A percentile compares a stretch with the other conserved stretches of the same genome.
phyloP scores from a whole-genome alignment of 2,329 filamentous ascomycete genomes.

The Aspergillus quadricinctus region DNA sequence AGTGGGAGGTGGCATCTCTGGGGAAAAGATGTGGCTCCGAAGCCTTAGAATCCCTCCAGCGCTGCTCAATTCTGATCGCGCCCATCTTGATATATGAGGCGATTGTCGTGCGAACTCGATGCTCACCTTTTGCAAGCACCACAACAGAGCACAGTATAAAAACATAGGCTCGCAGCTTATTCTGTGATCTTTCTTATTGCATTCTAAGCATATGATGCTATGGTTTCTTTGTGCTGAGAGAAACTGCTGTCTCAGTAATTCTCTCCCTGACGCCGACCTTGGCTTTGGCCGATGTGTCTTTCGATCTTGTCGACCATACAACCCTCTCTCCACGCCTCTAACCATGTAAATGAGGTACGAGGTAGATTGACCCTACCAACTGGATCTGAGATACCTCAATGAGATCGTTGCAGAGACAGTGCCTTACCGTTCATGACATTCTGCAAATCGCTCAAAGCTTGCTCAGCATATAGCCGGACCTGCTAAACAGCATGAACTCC shows the following conservation, averaged over 20 bases:
- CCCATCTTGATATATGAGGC: constrained; percentile 8
- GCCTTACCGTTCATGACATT: not conserved
- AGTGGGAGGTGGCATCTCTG: not conserved
- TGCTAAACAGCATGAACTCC: not conserved
- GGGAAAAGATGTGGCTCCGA: not conserved
- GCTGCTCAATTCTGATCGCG: constrained; percentile 1
- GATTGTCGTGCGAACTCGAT: not conserved
- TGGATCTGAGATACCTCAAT: not conserved
- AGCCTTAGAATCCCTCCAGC: not conserved
- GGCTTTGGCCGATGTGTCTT: not conserved
- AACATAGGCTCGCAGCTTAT: not conserved
- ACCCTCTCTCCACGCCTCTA: not conserved
- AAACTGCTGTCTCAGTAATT: not conserved
- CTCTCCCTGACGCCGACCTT: not conserved
- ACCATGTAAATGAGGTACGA: not conserved
- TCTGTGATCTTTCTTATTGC: not conserved
- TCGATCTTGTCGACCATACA: not conserved
- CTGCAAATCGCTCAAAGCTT: not conserved
- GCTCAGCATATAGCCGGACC: no score
- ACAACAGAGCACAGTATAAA: not conserved
- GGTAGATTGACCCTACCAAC: not conserved
- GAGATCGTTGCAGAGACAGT: not conserved
- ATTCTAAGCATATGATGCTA: not conserved
- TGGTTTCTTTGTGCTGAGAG: not conserved
- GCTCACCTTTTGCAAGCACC: not conserved